A percentile compares a stretch with the other conserved stretches of the same genome.
These are phyloP conservation scores for Martiniozyma abietophila DNA, from an alignment of 805 yeast species.

Conservation along the genomic window DNA sequence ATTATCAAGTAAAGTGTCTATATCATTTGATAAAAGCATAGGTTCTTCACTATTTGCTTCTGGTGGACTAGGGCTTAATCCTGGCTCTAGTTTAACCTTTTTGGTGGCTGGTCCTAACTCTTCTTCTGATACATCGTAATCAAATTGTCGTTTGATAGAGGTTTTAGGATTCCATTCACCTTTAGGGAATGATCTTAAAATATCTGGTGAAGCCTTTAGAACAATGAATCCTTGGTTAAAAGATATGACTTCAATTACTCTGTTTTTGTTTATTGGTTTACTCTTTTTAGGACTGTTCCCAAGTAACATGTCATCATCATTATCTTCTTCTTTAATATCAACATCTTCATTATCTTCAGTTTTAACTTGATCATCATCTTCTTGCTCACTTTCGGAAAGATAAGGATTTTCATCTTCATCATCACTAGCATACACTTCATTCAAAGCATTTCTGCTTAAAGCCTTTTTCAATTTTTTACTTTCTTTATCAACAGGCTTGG, in stretches of 20 bases:
- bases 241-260: constrained; percentile 34
- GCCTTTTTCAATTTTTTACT: constrained; percentile 82
- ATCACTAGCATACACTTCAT: constrained; percentile 80
- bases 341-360: constrained; percentile 30
- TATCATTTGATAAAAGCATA: constrained; percentile 52
- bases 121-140: constrained; percentile 5
- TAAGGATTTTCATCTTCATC: constrained; percentile 71
- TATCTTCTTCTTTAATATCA: constrained; percentile 20
- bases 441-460: constrained; percentile 74
- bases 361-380: constrained; percentile 29
- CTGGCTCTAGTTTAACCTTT: constrained; percentile 19
- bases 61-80: too few relatives aligned
- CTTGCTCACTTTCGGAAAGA: constrained; percentile 56
- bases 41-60: constrained; percentile 7
- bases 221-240: constrained; percentile 43
- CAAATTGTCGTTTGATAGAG: constrained; percentile 24
- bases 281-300: constrained; percentile 3
- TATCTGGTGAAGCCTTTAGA: constrained; percentile 52
- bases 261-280: constrained; percentile 7
- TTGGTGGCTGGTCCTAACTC: constrained; percentile 19
- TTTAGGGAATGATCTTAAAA: constrained; percentile 57
- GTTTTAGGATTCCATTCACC: constrained; percentile 79
- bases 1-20: constrained; percentile 48
- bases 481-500: constrained; percentile 75
- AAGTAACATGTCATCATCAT: constrained; percentile 4